phyloP scores from a whole-genome alignment of 768 basidiomycete genomes.

The Kwoniella dendrophila region DNA sequence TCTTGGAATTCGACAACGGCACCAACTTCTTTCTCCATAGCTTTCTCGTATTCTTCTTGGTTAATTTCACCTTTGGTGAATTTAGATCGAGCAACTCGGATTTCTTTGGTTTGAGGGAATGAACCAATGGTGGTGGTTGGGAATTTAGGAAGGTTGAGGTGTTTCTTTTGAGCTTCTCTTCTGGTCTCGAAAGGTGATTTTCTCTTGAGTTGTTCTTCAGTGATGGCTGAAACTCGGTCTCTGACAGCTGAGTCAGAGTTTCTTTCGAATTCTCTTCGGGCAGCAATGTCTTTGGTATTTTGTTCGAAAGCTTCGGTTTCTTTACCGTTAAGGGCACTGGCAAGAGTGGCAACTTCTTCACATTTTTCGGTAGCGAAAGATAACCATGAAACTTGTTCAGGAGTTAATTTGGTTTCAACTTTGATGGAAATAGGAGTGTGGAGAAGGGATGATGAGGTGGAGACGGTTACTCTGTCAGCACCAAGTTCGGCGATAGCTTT shows the following conservation, averaged over 20 bases:
- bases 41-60: conserved; percentile 84
- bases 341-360: conserved; percentile 81
- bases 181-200: conserved; percentile 85
- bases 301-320: conserved; percentile 79
- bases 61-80: conserved; percentile 88
- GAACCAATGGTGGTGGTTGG: conserved; percentile 98
- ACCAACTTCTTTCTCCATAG: conserved; percentile 98
- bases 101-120: conserved; percentile 99
- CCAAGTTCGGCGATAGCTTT: conserved; percentile 83
- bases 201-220: conserved; percentile 79
- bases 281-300: conserved; percentile 86
- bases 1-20: conserved; percentile 94
- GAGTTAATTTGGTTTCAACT: conserved; percentile 84
- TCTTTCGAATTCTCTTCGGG: conserved; percentile 91
- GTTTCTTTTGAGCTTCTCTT: conserved; percentile 82
- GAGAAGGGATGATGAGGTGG: conserved; percentile 95
- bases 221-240: conserved; percentile 91
- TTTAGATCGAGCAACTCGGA: conserved; percentile 94
- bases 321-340: conserved; percentile 79
- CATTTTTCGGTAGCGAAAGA: conserved; percentile 98
- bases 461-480: conserved; percentile 78
- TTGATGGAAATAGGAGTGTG: conserved; percentile 96
- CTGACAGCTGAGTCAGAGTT: conserved; percentile 92
- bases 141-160: conserved; percentile 91
- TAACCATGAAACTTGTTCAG: conserved; percentile 94